Evolutionary conservation across 148 eudicot species (phyloP), one percentile per base, ranked within the genome.

Genomic region (Rhododendron griersonianum): DNA sequence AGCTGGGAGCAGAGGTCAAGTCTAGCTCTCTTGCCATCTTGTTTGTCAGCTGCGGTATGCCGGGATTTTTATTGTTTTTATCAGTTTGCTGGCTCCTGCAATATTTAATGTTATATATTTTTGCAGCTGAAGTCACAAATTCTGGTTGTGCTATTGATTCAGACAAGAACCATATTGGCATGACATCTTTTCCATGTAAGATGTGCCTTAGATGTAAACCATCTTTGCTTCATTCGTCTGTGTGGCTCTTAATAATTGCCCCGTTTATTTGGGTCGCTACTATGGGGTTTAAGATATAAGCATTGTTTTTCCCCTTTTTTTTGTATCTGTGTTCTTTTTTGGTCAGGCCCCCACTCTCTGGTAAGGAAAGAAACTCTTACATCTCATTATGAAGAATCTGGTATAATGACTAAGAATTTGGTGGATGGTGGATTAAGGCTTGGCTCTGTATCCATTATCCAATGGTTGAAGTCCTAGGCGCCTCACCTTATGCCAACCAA

Each of bases 1-100:
- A 93, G 90, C 94, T 97, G 79, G 92, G 92, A 85, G 92, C 88
- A 78, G 95, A 94, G 89, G 91, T 89, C 78, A 90, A 93, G 88
- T 89, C 95, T 86, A 96, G 93, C 83, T 91, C 94, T 80, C 90
- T 91, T 81, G 91, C 87, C 85, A 89, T 97, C 85, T 91, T 95
- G 89, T 91, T 93, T 90, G 89, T 97, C 83, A 94, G 96, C 87
- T 92, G 92, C 88, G 98, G 98, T 97, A 97, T 88, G 92, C 78
- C 75, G 8, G 77, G 25, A 61, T 76, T 21, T 74, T 63, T 48
- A 79, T 81, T 59, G 15, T 28, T 44, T 61, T 37, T 50, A 55
- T 65, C 39, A 25, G 33, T 82, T 37, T 37, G 19, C 75, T 50
- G 61, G 86, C 61, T 30, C 35, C 83, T 2, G 19, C 45, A 41